phyloP scores from a whole-genome alignment of 1,139 yeast genomes.

The Sugiyamaella sp. region DNA sequence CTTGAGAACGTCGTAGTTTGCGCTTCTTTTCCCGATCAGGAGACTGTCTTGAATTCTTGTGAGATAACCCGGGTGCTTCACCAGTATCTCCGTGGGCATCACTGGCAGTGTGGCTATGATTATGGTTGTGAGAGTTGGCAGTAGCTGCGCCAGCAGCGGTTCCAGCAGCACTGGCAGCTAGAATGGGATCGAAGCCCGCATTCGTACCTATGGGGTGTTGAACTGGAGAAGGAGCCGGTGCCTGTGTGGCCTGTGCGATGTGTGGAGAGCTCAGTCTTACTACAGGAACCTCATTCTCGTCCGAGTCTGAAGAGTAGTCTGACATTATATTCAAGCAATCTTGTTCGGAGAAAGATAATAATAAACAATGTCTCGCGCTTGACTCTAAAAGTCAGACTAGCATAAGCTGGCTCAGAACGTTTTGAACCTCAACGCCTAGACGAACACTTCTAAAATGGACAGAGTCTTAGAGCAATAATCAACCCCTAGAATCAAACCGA shows the following conservation, averaged over 20 bases:
- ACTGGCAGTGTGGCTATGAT: neutral
- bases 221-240: conserved; percentile 11
- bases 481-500: too few species aligned
- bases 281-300: conserved; percentile 30
- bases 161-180: conserved; percentile 11
- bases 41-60: neutral
- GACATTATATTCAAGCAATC: neutral
- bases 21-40: conserved; percentile 5
- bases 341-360: too few species aligned
- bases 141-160: conserved; percentile 8
- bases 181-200: neutral
- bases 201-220: neutral
- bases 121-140: neutral
- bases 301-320: conserved; percentile 17
- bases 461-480: too few species aligned
- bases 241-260: neutral
- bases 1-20: conserved; percentile 1
- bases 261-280: conserved; percentile 18
- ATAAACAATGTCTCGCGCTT: too few species aligned
- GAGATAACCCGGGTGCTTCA: neutral
- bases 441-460: too few species aligned
- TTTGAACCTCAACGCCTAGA: too few species aligned
- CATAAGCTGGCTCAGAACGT: too few species aligned
- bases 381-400: too few species aligned
- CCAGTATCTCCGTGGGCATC: neutral